These are phyloP conservation scores for Chenopodium suecicum DNA, from an alignment of 148 eudicot species.

Conservation along the genomic window DNA sequence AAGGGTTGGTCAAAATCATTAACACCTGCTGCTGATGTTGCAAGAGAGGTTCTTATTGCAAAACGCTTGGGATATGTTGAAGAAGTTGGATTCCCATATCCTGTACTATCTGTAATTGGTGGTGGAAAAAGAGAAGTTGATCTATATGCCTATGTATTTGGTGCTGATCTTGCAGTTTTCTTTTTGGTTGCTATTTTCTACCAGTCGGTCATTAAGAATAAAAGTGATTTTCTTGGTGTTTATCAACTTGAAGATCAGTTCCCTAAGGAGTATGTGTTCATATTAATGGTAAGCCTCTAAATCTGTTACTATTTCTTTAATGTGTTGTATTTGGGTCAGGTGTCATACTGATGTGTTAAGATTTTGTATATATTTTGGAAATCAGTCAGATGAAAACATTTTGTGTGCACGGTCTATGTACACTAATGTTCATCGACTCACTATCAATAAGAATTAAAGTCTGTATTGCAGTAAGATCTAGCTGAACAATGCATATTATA, in stretches of 20 bases:
- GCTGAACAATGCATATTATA: neutral
- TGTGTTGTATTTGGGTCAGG: neutral
- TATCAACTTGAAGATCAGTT: conserved; percentile 99
- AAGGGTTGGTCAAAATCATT: conserved; percentile 68
- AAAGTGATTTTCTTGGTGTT: conserved; percentile 89
- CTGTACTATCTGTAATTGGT: conserved; percentile 82
- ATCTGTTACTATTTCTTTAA: neutral
- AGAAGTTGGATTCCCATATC: conserved; percentile 78
- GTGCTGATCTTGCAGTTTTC: conserved; percentile 92
- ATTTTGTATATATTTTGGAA: neutral
- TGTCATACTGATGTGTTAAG: neutral
- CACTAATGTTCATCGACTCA: neutral
- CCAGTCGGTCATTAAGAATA: conserved; percentile 85
- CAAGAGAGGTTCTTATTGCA: conserved; percentile 80
- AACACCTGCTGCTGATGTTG: conserved; percentile 96
- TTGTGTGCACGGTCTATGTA: too few relatives aligned
- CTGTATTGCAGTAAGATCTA: neutral
- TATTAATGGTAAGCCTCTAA: conserved; percentile 62
- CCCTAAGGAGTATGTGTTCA: conserved; percentile 89
- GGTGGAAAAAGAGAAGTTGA: conserved; percentile 97
- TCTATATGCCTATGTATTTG: conserved; percentile 92
- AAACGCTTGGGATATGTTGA: conserved; percentile 52
- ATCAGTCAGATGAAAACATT: neutral
- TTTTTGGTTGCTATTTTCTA: conserved; percentile 93
- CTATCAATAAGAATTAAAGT: neutral